Base-by-base conservation (phyloP, 1,284 basidiomycete species). In the Ceratobasidium sp. region DNA sequence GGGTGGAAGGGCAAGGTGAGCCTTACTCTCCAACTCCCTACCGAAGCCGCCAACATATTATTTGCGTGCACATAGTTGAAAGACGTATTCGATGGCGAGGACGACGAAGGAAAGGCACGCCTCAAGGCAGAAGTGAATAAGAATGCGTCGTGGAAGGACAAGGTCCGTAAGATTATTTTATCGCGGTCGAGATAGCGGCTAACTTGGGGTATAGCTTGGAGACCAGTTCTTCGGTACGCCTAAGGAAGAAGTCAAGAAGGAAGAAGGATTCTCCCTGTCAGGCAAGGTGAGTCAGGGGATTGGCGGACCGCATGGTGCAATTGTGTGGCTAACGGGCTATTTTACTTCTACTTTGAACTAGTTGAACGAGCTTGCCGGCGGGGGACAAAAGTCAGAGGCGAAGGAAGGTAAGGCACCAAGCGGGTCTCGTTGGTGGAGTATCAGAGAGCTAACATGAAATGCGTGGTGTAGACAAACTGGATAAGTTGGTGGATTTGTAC, bases 401-500 rank as follows among this genome's bases (percentile, higher is more conserved):
- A 71, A 71, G 6, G 66, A 71, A 59, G 66, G 66, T 59, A 71
- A 36, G 53, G 9, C 15, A 17, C 19, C 15, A 24, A 27, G 44
- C n/a, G 41, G 17, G 19, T 45, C 47, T 47, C n/a, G 5, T 24
- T 56, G 14, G 14, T 15, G 9, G 29, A 15, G 24, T 56, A 5
- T 27, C 53, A 29, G 5, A 27, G 24, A 27, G 24, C 29, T 62
- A 22, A 62, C 11, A 8, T 27, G 45, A 48, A n/a, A 44, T 8
- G 15, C 44, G 14, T 47, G 11, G 7, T 50, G 1, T 29, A 71
- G 66, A 71, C 24, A 71, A 71, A 17, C 33, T 71, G 44, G 66
- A 71, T 44, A 71, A 71, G 22, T 41, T 71, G 22, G 64, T 77
- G 17, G 77, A 78, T 33, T 67, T 63, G 19, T 64, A 74, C 22